Percentiles rank a stretch among this genome's conserved stretches.
Evolutionary conservation across 2,329 filamentous ascomycete genomes (phyloP).

Genomic region (Cryphonectria japonica): DNA sequence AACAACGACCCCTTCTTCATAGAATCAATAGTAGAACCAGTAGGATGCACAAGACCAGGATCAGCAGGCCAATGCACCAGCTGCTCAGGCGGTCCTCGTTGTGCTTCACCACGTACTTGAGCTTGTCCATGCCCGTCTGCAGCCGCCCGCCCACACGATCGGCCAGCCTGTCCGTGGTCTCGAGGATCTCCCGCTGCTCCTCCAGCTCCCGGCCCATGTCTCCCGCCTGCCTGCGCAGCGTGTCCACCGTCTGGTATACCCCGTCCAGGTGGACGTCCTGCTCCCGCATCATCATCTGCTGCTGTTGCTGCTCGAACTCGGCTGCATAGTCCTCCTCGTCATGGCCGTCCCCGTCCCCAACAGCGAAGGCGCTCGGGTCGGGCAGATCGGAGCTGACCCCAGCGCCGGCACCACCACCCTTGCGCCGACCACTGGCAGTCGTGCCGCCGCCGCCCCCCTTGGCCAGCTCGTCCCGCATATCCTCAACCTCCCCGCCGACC

Average conservation of each 20-base stretch:
- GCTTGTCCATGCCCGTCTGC: constrained; percentile 82
- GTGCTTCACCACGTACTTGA: constrained; percentile 80
- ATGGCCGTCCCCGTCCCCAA: constrained; percentile 53
- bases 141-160: constrained; percentile 87
- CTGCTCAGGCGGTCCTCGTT: constrained; percentile 90
- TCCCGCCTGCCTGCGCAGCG: constrained; percentile 85
- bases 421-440: constrained; percentile 25
- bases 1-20: constrained; percentile 36
- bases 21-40: constrained; percentile 75
- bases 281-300: constrained; percentile 88
- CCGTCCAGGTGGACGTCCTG: constrained; percentile 93
- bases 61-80: constrained; percentile 88
- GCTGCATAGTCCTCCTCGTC: constrained; percentile 68
- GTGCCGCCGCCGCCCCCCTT: constrained; percentile 53
- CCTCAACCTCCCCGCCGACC: constrained; percentile 84
- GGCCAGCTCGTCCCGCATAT: constrained; percentile 82
- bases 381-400: constrained; percentile 50
- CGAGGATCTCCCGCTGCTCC: constrained; percentile 88
- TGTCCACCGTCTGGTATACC: constrained; percentile 91
- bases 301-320: constrained; percentile 88
- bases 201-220: constrained; percentile 96
- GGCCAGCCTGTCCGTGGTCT: constrained; percentile 80
- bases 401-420: constrained; percentile 39
- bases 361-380: constrained; percentile 59
- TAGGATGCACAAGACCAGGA: constrained; percentile 84